phyloP scores from a whole-genome alignment of 129 eudicot genomes.

The Solidago caesia region DNA sequence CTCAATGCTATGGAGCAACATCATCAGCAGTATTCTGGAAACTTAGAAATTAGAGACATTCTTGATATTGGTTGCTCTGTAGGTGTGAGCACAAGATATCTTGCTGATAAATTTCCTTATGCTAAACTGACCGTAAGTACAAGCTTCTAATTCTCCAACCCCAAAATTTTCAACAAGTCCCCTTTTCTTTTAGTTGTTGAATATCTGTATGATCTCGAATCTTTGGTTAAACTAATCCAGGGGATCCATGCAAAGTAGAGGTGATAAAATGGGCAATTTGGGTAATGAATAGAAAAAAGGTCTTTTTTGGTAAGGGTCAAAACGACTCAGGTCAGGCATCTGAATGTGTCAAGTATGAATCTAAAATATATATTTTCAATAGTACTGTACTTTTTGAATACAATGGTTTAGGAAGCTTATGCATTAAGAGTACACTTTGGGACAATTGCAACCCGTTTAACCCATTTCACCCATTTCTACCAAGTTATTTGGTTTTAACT shows the following conservation, averaged over 20 bases:
- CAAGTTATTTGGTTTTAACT: neutral
- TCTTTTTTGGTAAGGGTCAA: neutral
- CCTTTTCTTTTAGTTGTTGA: neutral
- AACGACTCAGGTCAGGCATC: neutral
- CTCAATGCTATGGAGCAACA: conserved; percentile 75
- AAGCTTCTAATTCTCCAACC: neutral
- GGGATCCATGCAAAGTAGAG: neutral
- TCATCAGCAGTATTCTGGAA: conserved; percentile 60
- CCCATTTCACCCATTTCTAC: neutral
- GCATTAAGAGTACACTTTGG: neutral
- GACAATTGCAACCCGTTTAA: neutral
- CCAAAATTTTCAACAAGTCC: neutral
- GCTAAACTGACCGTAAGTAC: conserved; percentile 70
- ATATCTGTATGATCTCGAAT: neutral
- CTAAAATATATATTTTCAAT: no score
- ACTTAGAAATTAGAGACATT: conserved; percentile 50
- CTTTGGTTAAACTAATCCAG: conserved; percentile 2
- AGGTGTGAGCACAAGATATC: conserved; percentile 88
- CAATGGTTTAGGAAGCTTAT: no score
- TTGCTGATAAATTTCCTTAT: conserved; percentile 79
- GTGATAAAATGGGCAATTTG: neutral
- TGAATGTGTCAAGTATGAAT: neutral
- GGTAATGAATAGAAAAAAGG: neutral
- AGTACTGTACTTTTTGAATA: no score
- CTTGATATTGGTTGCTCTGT: conserved; percentile 98